A percentile compares a stretch with the other conserved stretches of the same genome.
Conservation (phyloP, 768 basidiomycete species). For the Tulasnella calospora region DNA sequence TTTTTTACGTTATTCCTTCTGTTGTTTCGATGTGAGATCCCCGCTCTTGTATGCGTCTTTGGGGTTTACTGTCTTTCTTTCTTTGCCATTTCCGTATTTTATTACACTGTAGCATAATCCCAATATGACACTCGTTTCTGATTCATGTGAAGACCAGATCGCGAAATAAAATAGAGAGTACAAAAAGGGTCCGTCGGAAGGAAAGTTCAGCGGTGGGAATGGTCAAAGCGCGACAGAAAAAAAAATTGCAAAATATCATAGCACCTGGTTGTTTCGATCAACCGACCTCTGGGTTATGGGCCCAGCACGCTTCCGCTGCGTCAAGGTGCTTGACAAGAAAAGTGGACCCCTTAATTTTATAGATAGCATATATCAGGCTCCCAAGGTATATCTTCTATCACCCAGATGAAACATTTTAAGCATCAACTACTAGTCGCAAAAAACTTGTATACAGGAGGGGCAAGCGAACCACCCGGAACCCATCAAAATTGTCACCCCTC, state of each 20-base stretch:
- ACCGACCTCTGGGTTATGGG: constrained; percentile 28
- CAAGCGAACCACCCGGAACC: neutral
- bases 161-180: neutral
- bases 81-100: neutral
- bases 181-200: neutral
- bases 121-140: neutral
- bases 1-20: neutral
- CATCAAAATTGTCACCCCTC: neutral
- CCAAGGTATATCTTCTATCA: too few species aligned
- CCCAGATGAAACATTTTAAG: too few species aligned
- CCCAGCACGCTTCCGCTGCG: constrained; percentile 28
- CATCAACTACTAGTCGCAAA: neutral
- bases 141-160: neutral
- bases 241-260: constrained; percentile 12
- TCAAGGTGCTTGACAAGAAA: constrained; percentile 23
- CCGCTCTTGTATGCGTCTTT: neutral
- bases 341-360: neutral
- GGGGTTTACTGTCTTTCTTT: neutral
- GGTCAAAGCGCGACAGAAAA: neutral
- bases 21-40: neutral
- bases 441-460: neutral
- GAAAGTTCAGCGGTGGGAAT: neutral
- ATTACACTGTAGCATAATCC: neutral
- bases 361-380: neutral
- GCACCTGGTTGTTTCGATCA: constrained; percentile 28